These are phyloP conservation scores for Sporothrix mexicana DNA, from an alignment of 2,329 filamentous ascomycete species.

Conservation along the genomic window DNA sequence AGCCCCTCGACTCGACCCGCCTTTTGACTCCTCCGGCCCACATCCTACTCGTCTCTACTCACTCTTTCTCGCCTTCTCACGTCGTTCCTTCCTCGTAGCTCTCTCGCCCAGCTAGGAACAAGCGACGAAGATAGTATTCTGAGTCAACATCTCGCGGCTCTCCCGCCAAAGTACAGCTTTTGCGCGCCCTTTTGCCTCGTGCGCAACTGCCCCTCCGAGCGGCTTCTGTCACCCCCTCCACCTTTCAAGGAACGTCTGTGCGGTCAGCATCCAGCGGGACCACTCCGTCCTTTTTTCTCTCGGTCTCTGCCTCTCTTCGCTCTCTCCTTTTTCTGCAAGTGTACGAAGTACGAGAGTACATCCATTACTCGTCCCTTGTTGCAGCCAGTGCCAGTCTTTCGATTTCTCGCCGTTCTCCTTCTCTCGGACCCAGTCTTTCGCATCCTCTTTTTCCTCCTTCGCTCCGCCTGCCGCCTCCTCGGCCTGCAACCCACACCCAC, in stretches of 20 bases:
- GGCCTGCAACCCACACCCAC: slow-evolving; percentile 25
- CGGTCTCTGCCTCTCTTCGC: not conserved
- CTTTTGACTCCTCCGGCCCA: slow-evolving; percentile 24
- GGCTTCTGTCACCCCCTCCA: not conserved
- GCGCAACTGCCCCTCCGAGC: not conserved
- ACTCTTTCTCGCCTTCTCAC: slow-evolving; percentile 3
- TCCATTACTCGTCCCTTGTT: not conserved
- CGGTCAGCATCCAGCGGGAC: slow-evolving; percentile 29
- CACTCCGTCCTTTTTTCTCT: not conserved
- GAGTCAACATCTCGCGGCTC: slow-evolving; percentile 19
- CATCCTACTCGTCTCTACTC: slow-evolving; percentile 5
- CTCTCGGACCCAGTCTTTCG: slow-evolving; percentile 27
- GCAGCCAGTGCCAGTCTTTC: not conserved
- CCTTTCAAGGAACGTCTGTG: slow-evolving; percentile 26
- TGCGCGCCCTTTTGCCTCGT: slow-evolving; percentile 16
- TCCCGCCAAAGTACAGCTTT: not conserved
- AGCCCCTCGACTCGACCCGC: slow-evolving; percentile 29
- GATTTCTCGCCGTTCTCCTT: not conserved
- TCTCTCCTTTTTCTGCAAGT: not conserved
- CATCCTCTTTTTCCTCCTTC: slow-evolving; percentile 8
- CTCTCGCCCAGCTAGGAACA: slow-evolving; percentile 17
- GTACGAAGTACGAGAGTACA: not conserved
- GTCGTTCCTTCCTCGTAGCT: not conserved
- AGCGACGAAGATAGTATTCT: not conserved
- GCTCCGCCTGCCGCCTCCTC: slow-evolving; percentile 11